These are phyloP conservation scores for Penicillium sp. DNA, from an alignment of 2,329 filamentous ascomycete genomes.

Conservation along the genomic window DNA sequence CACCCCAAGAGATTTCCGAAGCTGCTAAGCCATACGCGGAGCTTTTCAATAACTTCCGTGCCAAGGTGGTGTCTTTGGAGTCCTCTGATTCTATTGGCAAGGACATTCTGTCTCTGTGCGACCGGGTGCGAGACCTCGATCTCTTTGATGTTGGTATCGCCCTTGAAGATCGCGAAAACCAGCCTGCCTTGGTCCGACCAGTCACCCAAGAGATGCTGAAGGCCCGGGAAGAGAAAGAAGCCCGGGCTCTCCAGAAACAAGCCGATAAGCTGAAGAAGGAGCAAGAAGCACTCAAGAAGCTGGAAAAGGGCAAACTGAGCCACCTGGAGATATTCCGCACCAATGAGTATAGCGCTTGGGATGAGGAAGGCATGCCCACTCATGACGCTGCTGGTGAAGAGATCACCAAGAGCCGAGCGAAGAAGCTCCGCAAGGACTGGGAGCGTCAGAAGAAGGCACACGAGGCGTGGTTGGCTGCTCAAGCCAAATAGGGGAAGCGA, in stretches of 20 bases:
- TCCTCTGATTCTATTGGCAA: conserved; percentile 60
- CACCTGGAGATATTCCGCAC: conserved; percentile 59
- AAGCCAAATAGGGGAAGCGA: conserved; percentile 21
- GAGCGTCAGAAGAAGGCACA: conserved; percentile 76
- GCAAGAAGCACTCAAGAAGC: conserved; percentile 52
- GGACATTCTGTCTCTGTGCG: conserved; percentile 72
- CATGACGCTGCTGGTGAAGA: conserved; percentile 76
- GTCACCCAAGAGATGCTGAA: conserved; percentile 59
- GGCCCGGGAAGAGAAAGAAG: conserved; percentile 56
- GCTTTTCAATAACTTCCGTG: conserved; percentile 46
- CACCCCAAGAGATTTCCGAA: conserved; percentile 26
- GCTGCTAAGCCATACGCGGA: conserved; percentile 48
- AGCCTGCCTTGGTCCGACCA: conserved; percentile 70
- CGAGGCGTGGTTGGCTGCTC: conserved; percentile 26
- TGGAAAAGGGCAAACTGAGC: conserved; percentile 58
- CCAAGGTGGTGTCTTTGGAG: conserved; percentile 39
- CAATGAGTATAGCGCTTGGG: conserved; percentile 72
- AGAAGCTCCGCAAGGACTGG: conserved; percentile 88
- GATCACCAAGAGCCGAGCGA: conserved; percentile 72
- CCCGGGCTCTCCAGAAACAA: conserved; percentile 47
- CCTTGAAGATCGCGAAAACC: conserved; percentile 73
- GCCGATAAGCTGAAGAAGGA: conserved; percentile 60
- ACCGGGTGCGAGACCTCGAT: conserved; percentile 75
- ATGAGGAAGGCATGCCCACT: conserved; percentile 75
- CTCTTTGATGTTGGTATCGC: conserved; percentile 83